These are phyloP conservation scores for Wickerhamiella slavikovae DNA, from an alignment of 805 yeast species.

Conservation along the genomic window DNA sequence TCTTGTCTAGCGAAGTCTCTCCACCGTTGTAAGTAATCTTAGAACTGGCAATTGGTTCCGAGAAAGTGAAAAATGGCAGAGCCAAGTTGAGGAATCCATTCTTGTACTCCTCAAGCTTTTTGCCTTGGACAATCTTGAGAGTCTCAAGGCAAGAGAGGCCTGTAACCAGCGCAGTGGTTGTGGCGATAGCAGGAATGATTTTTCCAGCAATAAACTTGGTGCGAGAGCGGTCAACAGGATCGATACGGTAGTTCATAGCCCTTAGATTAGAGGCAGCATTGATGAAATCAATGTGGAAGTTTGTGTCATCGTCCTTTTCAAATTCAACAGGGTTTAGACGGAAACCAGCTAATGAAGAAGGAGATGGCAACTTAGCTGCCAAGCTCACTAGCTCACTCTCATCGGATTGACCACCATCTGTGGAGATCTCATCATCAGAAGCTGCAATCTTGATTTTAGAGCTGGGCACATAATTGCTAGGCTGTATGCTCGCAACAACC, in stretches of 20 bases:
- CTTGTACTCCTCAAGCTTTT: slow-evolving; percentile 68
- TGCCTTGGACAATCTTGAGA: slow-evolving; percentile 67
- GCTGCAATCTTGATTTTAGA: slow-evolving; percentile 66
- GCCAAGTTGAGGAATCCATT: slow-evolving; percentile 88
- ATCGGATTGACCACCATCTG: slow-evolving; percentile 13
- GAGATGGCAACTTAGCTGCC: slow-evolving; percentile 69
- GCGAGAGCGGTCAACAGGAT: slow-evolving; percentile 68
- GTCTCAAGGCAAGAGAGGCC: slow-evolving; percentile 86
- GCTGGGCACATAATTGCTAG: slow-evolving; percentile 56
- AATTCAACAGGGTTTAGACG: slow-evolving; percentile 78
- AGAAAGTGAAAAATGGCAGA: slow-evolving; percentile 87
- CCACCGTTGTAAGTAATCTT: slow-evolving; percentile 60
- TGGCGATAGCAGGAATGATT: slow-evolving; percentile 97
- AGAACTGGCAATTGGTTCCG: slow-evolving; percentile 82
- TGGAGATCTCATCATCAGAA: slow-evolving; percentile 75
- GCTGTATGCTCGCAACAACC: slow-evolving; percentile 28
- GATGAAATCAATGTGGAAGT: slow-evolving; percentile 91
- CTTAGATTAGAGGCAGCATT: slow-evolving; percentile 91
- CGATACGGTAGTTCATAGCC: slow-evolving; percentile 78
- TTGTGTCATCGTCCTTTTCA: slow-evolving; percentile 94
- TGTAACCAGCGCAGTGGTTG: slow-evolving; percentile 94
- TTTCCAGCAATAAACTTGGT: slow-evolving; percentile 97
- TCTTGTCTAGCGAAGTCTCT: slow-evolving; percentile 58
- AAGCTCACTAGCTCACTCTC: slow-evolving; percentile 19
- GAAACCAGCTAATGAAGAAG: slow-evolving; percentile 74